phyloP scores from a whole-genome alignment of 108 stramenopile genomes.

The Chaetoceros muelleri region DNA sequence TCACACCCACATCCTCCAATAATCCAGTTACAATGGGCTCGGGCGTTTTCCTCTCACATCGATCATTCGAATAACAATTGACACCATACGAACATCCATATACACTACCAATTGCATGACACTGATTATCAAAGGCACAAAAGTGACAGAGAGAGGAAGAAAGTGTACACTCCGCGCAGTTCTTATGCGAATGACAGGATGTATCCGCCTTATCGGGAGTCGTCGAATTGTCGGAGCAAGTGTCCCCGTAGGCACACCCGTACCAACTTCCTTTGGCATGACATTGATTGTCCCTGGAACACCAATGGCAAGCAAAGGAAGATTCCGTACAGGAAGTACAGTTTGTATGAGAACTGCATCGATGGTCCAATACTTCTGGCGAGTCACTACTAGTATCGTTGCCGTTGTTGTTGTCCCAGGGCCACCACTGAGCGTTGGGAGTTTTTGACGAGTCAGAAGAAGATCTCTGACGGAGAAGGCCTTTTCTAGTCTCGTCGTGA shows the following conservation, averaged over 20 bases:
- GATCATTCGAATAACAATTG: constrained; percentile 77
- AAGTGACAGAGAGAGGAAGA: constrained; percentile 59
- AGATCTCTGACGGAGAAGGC: too few species aligned
- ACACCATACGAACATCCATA: constrained; percentile 73
- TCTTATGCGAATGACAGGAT: constrained; percentile 48
- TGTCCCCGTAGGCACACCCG: constrained; percentile 31
- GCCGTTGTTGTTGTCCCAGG: constrained; percentile 6
- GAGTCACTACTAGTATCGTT: constrained; percentile 3
- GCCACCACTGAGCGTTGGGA: constrained; percentile 3
- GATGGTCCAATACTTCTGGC: too few species aligned
- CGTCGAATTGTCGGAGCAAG: constrained; percentile 17
- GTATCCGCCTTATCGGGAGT: constrained; percentile 5
- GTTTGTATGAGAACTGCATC: constrained; percentile 16
- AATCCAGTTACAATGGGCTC: constrained; percentile 26
- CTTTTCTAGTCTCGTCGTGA: too few species aligned
- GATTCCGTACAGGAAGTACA: constrained; percentile 25
- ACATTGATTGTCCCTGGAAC: constrained; percentile 27
- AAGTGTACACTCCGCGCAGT: constrained; percentile 48
- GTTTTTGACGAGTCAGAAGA: too few species aligned
- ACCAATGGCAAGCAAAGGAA: constrained; percentile 45
- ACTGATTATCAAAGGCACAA: constrained; percentile 70
- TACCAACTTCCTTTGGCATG: constrained; percentile 39
- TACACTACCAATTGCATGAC: constrained; percentile 71
- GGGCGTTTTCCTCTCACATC: constrained; percentile 60
- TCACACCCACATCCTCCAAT: constrained; percentile 31